Conservation (phyloP, 2,329 filamentous ascomycete genomes). For the Phyllosticta paracitricarpa region DNA sequence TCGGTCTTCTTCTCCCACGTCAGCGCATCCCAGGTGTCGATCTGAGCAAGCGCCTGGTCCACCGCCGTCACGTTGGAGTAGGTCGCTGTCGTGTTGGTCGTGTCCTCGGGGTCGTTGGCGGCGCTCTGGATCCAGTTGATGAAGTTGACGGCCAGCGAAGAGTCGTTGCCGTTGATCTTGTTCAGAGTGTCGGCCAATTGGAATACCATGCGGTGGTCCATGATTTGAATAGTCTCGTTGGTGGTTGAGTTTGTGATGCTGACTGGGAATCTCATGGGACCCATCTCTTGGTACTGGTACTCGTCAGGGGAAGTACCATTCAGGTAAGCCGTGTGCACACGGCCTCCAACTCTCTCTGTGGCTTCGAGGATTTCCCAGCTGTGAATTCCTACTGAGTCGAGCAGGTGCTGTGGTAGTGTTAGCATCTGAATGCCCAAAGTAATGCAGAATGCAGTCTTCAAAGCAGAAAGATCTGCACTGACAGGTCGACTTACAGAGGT, state of each 20-base stretch:
- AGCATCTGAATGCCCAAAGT: not conserved
- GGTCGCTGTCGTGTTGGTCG: constrained; percentile 17
- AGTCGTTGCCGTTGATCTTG: constrained; percentile 44
- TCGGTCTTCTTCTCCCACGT: constrained; percentile 20
- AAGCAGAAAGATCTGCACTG: not conserved
- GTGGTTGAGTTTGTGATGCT: constrained; percentile 38
- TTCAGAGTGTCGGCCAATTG: constrained; percentile 53
- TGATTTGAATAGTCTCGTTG: constrained; percentile 49
- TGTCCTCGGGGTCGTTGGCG: constrained; percentile 44
- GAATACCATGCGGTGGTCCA: constrained; percentile 56
- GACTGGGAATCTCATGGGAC: constrained; percentile 55
- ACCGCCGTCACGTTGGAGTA: constrained; percentile 27
- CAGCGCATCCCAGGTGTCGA: constrained; percentile 28
- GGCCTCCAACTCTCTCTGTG: constrained; percentile 50
- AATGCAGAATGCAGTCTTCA: not conserved
- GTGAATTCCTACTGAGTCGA: constrained; percentile 46
- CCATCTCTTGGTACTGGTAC: constrained; percentile 60
- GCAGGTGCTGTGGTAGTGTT: constrained; percentile 19
- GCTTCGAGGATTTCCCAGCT: constrained; percentile 56
- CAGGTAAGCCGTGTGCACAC: constrained; percentile 55
- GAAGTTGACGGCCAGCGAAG: constrained; percentile 44
- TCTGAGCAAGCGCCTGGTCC: constrained; percentile 29
- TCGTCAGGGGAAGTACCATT: constrained; percentile 47
- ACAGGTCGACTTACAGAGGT: constrained; percentile 34
- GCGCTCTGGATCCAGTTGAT: constrained; percentile 52